Percentiles rank a stretch among this genome's conserved stretches.
Conservation (phyloP, 805 yeast genomes). For the Yarrowia porcina region DNA sequence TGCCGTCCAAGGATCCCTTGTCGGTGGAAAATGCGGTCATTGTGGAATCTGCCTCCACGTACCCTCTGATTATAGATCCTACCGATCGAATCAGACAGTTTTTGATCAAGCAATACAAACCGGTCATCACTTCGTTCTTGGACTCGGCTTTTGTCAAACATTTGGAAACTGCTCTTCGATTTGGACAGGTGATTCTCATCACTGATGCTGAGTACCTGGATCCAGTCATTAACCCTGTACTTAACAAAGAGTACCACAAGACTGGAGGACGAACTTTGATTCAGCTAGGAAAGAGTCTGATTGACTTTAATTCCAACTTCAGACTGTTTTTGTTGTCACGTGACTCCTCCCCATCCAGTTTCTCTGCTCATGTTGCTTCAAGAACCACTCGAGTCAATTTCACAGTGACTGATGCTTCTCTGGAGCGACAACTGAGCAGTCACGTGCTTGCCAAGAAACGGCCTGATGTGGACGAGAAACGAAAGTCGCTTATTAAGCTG, state of each 20-base stretch:
- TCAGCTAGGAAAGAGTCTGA: constrained; percentile 55
- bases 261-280: constrained; percentile 71
- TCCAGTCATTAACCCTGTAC: constrained; percentile 63
- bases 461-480: constrained; percentile 64
- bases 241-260: constrained; percentile 56
- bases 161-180: constrained; percentile 74
- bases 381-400: constrained; percentile 61
- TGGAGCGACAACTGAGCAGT: constrained; percentile 62
- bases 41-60: constrained; percentile 42
- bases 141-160: constrained; percentile 64
- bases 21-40: constrained; percentile 63
- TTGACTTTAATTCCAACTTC: constrained; percentile 68
- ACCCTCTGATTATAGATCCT: constrained; percentile 75
- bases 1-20: constrained; percentile 54
- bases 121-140: constrained; percentile 63
- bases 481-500: constrained; percentile 51
- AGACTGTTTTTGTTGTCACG: constrained; percentile 57
- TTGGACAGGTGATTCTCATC: constrained; percentile 72
- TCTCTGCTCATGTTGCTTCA: constrained; percentile 49
- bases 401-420: constrained; percentile 62
- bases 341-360: constrained; percentile 52
- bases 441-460: constrained; percentile 50
- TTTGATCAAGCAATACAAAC: constrained; percentile 37
- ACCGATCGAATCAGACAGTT: constrained; percentile 47
- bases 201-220: constrained; percentile 80